These are phyloP conservation scores for Phytophthora aleatoria DNA, from an alignment of 352 stramenopile species.

Conservation along the genomic window DNA sequence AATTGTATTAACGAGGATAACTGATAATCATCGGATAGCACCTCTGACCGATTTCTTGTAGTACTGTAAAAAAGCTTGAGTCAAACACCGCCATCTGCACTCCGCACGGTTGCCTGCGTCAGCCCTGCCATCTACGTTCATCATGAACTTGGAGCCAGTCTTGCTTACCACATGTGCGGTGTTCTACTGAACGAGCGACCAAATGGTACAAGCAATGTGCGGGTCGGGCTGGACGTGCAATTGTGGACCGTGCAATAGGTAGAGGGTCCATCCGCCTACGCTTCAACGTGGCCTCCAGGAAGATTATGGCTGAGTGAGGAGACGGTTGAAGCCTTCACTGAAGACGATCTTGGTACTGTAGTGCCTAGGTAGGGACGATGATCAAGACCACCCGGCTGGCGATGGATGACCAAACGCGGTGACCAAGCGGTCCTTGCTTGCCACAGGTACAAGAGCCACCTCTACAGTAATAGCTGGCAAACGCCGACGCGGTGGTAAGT, in stretches of 20 bases:
- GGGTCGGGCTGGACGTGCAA: conserved; percentile 5
- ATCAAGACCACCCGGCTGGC: conserved; percentile 5
- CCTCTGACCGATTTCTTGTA: too few species aligned
- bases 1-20: too few species aligned
- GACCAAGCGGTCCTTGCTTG: conserved; percentile 4
- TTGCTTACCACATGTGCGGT: too few species aligned
- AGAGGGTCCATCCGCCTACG: conserved; percentile 4
- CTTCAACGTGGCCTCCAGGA: background rate
- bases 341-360: background rate
- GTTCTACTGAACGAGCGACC: background rate
- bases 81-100: conserved; percentile 1
- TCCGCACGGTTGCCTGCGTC: conserved; percentile 12
- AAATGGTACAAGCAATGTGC: conserved; percentile 21
- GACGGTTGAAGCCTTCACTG: background rate
- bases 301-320: background rate
- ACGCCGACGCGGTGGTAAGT: too few species aligned
- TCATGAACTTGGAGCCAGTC: too few species aligned
- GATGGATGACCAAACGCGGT: conserved; percentile 4
- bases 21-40: too few species aligned
- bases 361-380: background rate
- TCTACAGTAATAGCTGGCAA: background rate
- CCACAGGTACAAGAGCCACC: background rate
- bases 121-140: conserved; percentile 2
- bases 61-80: background rate
- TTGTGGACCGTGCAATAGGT: conserved; percentile 12